Conservation (phyloP, 257 asterid species). For the Solanum chilense region DNA sequence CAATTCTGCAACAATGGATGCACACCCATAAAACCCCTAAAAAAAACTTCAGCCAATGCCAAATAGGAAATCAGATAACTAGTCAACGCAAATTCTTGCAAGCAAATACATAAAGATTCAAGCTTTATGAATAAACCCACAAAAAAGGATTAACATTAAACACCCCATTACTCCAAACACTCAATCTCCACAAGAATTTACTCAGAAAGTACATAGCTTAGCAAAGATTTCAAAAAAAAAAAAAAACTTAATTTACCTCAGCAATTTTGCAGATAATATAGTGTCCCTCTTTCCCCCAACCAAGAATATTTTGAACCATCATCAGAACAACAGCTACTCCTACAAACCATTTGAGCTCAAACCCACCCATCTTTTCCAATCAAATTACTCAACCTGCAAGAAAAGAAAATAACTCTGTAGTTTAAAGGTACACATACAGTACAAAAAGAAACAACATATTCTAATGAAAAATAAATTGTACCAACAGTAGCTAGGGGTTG, state of each 20-base stretch:
- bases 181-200: background rate
- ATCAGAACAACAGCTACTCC: slow-evolving; percentile 18
- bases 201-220: background rate
- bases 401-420: background rate
- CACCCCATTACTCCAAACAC: background rate
- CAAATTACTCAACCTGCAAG: background rate
- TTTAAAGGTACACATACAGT: background rate
- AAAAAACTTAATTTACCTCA: slow-evolving; percentile 29
- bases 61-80: background rate
- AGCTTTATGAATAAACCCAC: background rate
- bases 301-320: slow-evolving; percentile 22
- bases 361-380: slow-evolving; percentile 32
- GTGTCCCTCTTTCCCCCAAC: slow-evolving; percentile 96
- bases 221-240: background rate
- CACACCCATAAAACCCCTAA: background rate
- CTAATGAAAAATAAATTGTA: background rate
- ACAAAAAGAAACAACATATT: background rate
- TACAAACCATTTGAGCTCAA: slow-evolving; percentile 19
- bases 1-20: background rate
- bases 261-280: slow-evolving; percentile 67
- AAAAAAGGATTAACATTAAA: background rate
- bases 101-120: background rate
- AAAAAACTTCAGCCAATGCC: background rate
- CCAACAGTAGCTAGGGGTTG: background rate
- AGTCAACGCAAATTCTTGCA: background rate